These are phyloP conservation scores for Microsporum audouinii DNA, from an alignment of 2,329 filamentous ascomycete species.

Conservation along the genomic window DNA sequence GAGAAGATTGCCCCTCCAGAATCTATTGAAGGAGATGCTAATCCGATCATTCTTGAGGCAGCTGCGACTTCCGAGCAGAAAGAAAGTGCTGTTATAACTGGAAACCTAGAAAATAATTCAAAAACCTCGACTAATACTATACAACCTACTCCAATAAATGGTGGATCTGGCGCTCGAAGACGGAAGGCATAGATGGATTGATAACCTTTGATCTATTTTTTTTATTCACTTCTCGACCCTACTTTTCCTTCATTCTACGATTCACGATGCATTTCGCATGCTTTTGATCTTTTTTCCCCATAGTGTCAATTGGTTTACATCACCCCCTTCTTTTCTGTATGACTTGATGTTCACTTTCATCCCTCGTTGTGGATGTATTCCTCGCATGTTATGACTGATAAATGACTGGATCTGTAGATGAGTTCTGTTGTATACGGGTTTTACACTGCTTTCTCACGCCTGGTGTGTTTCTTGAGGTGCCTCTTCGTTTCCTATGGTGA, in stretches of 20 bases:
- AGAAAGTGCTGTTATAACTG: constrained; percentile 14
- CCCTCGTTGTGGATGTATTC: not conserved
- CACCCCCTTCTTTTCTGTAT: not conserved
- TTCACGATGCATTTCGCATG: not conserved
- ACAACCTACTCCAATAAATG: not conserved
- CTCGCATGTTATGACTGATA: not conserved
- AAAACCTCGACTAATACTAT: not conserved
- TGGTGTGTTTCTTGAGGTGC: not conserved
- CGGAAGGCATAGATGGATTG: constrained; percentile 9
- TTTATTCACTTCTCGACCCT: not conserved
- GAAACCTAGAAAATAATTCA: not conserved
- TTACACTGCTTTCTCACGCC: not conserved
- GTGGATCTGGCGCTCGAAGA: constrained; percentile 5
- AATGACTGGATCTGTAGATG: not conserved
- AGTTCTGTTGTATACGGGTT: not conserved
- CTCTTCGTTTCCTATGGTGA: not conserved
- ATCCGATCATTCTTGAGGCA: constrained; percentile 27
- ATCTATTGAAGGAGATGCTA: constrained; percentile 20
- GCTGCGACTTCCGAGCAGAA: constrained; percentile 15
- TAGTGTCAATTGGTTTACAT: not conserved
- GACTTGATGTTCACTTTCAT: not conserved
- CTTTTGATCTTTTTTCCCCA: not conserved
- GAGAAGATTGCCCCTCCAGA: constrained; percentile 17
- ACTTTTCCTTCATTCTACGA: not conserved
- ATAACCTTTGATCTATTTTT: not conserved